Conservation (phyloP, 163 green algal species). For the Prototheca wickerhamii region DNA sequence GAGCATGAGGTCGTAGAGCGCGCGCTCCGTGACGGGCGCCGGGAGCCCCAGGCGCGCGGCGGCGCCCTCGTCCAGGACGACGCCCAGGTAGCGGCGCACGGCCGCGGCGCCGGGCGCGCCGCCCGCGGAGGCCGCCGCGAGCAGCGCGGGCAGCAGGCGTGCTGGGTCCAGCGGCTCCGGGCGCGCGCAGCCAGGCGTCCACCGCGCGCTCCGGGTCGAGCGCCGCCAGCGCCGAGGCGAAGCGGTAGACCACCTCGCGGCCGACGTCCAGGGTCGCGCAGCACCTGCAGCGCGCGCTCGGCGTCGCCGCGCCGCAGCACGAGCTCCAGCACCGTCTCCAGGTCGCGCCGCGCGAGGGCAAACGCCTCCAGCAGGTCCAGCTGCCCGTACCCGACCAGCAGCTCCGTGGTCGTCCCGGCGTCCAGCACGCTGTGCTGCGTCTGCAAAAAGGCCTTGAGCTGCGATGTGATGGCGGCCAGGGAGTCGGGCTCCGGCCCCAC, state of each 20-base stretch:
- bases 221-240: constrained; percentile 63
- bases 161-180: constrained; percentile 51
- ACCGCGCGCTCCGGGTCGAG: constrained; percentile 45
- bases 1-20: constrained; percentile 85
- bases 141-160: constrained; percentile 70
- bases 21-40: too few species aligned
- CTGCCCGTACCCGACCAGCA: constrained; percentile 72
- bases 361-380: constrained; percentile 73
- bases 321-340: constrained; percentile 76
- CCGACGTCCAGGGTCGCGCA: constrained; percentile 60
- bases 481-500: background rate
- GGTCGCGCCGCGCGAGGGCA: constrained; percentile 55
- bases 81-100: constrained; percentile 71
- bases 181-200: constrained; percentile 56
- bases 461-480: background rate
- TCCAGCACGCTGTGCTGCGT: constrained; percentile 57
- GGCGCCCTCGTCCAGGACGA: constrained; percentile 47
- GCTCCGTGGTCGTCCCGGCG: constrained; percentile 57
- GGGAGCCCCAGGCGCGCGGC: too few species aligned
- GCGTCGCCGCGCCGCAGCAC: constrained; percentile 53
- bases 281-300: constrained; percentile 56
- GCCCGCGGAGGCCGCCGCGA: constrained; percentile 21
- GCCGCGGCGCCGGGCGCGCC: constrained; percentile 20
- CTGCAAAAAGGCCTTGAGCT: constrained; percentile 46
- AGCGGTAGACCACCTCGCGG: constrained; percentile 67